Conservation (phyloP, 2,329 filamentous ascomycete genomes). For the Xylaria sp. region DNA sequence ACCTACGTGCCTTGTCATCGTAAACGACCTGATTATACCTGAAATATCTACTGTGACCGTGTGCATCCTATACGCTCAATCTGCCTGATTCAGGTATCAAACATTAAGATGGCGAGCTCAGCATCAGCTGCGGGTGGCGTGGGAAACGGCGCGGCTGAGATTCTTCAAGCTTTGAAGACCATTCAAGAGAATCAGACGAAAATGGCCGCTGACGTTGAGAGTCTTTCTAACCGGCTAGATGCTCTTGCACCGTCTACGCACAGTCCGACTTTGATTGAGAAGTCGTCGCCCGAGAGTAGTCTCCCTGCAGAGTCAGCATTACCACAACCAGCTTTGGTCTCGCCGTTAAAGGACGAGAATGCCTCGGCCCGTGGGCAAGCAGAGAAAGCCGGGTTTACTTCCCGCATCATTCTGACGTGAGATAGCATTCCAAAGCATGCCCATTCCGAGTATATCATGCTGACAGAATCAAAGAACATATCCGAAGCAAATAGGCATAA, state of each 20-base stretch:
- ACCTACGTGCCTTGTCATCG: not conserved
- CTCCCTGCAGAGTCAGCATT: constrained; percentile 34
- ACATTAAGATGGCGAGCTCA: constrained; percentile 44
- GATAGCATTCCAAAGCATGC: constrained; percentile 24
- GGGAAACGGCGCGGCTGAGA: constrained; percentile 43
- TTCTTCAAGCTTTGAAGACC: constrained; percentile 46
- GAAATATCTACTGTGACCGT: constrained; percentile 8
- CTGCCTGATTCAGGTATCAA: constrained; percentile 11
- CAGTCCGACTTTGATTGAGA: constrained; percentile 38
- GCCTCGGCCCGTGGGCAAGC: constrained; percentile 43
- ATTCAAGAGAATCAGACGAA: constrained; percentile 48
- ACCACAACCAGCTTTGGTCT: constrained; percentile 40
- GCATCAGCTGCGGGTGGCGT: constrained; percentile 38
- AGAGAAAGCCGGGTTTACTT: constrained; percentile 61
- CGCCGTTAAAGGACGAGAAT: constrained; percentile 40
- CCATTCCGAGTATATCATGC: not conserved
- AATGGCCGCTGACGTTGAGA: constrained; percentile 46
- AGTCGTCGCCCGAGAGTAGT: constrained; percentile 33
- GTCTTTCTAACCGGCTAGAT: constrained; percentile 48
- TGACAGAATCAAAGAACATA: constrained; percentile 70
- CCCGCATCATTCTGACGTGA: constrained; percentile 67
- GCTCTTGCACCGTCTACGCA: constrained; percentile 42
- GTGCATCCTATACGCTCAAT: constrained; percentile 18
- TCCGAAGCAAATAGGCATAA: constrained; percentile 92
- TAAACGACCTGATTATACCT: constrained; percentile 9